Base-by-base conservation (phyloP, 2,329 filamentous ascomycete species). In the Akanthomyces lecanii region DNA sequence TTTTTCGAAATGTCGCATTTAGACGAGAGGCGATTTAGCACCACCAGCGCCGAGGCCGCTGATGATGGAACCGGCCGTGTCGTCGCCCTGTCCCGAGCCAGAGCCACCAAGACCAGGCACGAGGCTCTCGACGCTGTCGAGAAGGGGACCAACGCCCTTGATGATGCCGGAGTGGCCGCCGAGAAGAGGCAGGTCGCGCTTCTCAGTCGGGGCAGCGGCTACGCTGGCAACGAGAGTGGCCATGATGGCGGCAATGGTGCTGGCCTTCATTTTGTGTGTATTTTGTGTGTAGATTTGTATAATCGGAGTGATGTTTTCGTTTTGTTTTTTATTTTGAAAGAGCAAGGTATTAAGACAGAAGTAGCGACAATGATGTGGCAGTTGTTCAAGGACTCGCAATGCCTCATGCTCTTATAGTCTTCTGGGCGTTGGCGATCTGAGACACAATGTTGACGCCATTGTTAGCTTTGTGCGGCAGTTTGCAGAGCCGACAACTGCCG, bases 361-460 rank as follows among this genome's bases (percentile, higher is more conserved):
- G 8, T 12, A 42, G 45, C 16, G 42, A 56, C 6, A n/a, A 6
- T 42, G 23, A 12, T 25, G 44, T 45, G 12, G 23, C 5, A 16
- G 25, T 45, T 45, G 12, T 53, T 23, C 2, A 23, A 5, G 12
- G 45, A 36, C 25, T 12, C 36, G 58, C 25, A 40, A 11, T 7
- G 1, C 48, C 25, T 14, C 5, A 10, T 25, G 14, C 28, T 61
- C 58, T 61, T 61, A 52, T 52, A 52, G 25, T 38, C 47, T 23
- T 6, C 16, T 44, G 2, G 28, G 28, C 28, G 59, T 48, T 61
- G 40, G 42, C 59, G 59, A 55, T 48, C 42, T 61, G 51, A 61
- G 59, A 61, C 59, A 61, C 40, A 11, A 28, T 47, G 21, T 47
- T 61, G 59, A 61, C 59, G 59, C 59, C 59, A 61, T 61, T 54